These are phyloP conservation scores for Lecanicillium sp. DNA, from an alignment of 2,329 filamentous ascomycete species.

Conservation along the genomic window DNA sequence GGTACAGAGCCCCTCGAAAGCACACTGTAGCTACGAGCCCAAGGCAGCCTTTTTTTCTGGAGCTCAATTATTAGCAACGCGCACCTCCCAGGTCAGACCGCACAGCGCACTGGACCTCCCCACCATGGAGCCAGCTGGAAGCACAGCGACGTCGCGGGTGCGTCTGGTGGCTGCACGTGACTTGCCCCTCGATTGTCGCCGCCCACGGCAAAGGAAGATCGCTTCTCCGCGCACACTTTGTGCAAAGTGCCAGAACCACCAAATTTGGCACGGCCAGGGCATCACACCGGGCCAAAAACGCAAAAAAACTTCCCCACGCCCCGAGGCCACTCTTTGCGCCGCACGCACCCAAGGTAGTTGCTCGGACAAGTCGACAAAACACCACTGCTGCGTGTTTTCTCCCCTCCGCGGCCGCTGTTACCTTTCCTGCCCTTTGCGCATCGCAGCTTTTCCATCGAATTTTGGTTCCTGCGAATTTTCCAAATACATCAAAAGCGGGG, in stretches of 20 bases:
- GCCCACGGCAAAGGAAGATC: slow-evolving; percentile 26
- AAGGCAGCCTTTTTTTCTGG: slow-evolving; percentile 10
- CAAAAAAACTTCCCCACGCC: slow-evolving; percentile 17
- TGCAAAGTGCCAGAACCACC: slow-evolving; percentile 24
- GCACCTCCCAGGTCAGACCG: background rate
- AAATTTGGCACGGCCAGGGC: slow-evolving; percentile 23
- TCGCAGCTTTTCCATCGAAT: too few species aligned
- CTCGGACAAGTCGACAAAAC: slow-evolving; percentile 4
- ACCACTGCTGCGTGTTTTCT: background rate
- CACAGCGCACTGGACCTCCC: slow-evolving; percentile 19
- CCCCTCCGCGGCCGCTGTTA: too few species aligned
- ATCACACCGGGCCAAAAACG: slow-evolving; percentile 1
- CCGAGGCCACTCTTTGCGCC: slow-evolving; percentile 14
- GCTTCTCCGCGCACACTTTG: slow-evolving; percentile 34
- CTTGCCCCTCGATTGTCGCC: slow-evolving; percentile 27
- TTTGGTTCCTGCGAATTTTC: slow-evolving; percentile 1
- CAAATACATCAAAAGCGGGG: slow-evolving; percentile 22
- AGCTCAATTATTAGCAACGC: slow-evolving; percentile 7
- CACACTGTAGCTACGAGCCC: slow-evolving; percentile 1
- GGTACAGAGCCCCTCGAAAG: slow-evolving; percentile 12
- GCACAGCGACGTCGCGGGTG: too few species aligned
- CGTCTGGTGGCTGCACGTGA: slow-evolving; percentile 24
- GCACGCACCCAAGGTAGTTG: slow-evolving; percentile 2
- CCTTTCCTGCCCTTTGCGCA: too few species aligned
- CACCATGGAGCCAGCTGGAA: slow-evolving; percentile 11